A percentile compares a stretch with the other conserved stretches of the same genome.
Evolutionary conservation across 2,329 filamentous ascomycete species (phyloP).

Genomic region (Davidsoniella virescens): DNA sequence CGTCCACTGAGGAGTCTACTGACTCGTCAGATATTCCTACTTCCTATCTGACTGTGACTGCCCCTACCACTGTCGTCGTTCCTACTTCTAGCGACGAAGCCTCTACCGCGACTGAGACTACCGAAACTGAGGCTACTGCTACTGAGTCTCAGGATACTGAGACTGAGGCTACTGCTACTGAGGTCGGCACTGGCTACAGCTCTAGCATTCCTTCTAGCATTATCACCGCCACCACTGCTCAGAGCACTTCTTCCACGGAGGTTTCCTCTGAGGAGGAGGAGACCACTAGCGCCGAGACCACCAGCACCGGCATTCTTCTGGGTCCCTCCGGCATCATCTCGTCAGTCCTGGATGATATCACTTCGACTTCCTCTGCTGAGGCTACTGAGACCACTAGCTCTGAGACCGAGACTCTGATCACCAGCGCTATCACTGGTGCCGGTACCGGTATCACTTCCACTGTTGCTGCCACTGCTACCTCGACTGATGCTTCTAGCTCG

Average conservation of each 20-base stretch:
- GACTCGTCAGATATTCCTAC: conserved; percentile 12
- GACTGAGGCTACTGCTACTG: not conserved
- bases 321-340: conserved; percentile 21
- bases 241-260: not conserved
- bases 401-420: conserved; percentile 5
- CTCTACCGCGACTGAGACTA: not conserved
- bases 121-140: too few relatives aligned
- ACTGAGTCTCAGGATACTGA: too few relatives aligned
- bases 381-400: not conserved
- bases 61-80: conserved; percentile 17
- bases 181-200: not conserved
- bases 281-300: conserved; percentile 13
- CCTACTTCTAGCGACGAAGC: not conserved
- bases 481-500: too few relatives aligned
- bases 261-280: conserved; percentile 14
- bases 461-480: not conserved
- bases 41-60: conserved; percentile 16
- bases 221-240: not conserved
- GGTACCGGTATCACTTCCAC: conserved; percentile 7
- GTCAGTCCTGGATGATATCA: conserved; percentile 6
- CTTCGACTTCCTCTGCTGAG: not conserved
- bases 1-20: conserved; percentile 2
- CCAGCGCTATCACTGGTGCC: conserved; percentile 7
- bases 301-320: conserved; percentile 17
- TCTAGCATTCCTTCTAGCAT: not conserved